A percentile compares a stretch with the other conserved stretches of the same genome.
phyloP scores from a whole-genome alignment of 495 filamentous ascomycete species.

The Pyrenopolyporus hunteri region DNA sequence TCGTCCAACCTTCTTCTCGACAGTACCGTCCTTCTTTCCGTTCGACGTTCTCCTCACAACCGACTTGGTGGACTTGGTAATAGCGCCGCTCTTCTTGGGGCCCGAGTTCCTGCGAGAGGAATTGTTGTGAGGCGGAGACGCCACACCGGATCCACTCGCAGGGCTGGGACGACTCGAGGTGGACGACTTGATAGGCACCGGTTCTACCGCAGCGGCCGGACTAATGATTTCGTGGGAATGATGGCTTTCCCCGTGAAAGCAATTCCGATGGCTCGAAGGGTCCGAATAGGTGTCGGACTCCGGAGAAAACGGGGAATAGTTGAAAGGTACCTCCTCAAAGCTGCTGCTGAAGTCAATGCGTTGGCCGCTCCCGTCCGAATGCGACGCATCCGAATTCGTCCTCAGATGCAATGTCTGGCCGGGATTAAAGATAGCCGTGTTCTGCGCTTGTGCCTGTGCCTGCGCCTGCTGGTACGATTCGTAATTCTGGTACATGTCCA shows the following conservation, averaged over 20 bases:
- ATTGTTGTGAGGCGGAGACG: slow-evolving; percentile 61
- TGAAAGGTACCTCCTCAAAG: slow-evolving; percentile 79
- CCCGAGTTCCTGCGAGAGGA: slow-evolving; percentile 63
- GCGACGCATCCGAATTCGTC: slow-evolving; percentile 83
- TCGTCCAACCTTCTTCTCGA: slow-evolving; percentile 88
- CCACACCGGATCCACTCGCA: slow-evolving; percentile 64
- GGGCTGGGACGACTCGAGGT: slow-evolving; percentile 61
- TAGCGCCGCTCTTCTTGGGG: slow-evolving; percentile 77
- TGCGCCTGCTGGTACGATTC: slow-evolving; percentile 56
- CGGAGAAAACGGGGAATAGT: slow-evolving; percentile 72
- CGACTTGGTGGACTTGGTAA: slow-evolving; percentile 78
- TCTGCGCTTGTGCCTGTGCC: slow-evolving; percentile 52
- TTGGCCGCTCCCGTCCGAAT: slow-evolving; percentile 64
- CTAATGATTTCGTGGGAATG: slow-evolving; percentile 63
- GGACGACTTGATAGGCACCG: slow-evolving; percentile 72
- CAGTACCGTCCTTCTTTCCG: slow-evolving; percentile 71
- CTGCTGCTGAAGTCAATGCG: slow-evolving; percentile 76
- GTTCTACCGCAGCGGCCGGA: slow-evolving; percentile 69
- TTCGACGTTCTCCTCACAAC: slow-evolving; percentile 77
- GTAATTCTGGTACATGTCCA: slow-evolving; percentile 63
- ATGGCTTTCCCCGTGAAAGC: slow-evolving; percentile 55
- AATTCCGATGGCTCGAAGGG: slow-evolving; percentile 56
- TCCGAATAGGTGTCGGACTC: slow-evolving; percentile 66
- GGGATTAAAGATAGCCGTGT: slow-evolving; percentile 79
- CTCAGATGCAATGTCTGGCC: slow-evolving; percentile 83